These are phyloP conservation scores for Lipomyces starkeyi DNA, from an alignment of 805 yeast genomes.

Conservation along the genomic window DNA sequence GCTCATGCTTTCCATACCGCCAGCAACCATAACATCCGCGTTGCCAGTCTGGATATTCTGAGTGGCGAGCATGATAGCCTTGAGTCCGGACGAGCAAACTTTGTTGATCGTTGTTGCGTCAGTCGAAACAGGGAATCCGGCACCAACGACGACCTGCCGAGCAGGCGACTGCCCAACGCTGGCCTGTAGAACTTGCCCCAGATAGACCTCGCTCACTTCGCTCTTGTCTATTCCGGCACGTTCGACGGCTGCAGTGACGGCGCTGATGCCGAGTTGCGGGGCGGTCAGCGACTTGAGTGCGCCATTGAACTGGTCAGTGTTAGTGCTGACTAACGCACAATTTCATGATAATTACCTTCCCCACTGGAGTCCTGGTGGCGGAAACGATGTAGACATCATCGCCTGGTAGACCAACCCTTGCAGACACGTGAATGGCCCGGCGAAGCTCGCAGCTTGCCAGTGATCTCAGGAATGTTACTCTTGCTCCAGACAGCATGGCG, in stretches of 20 bases:
- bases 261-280: conserved; percentile 83
- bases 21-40: conserved; percentile 92
- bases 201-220: conserved; percentile 82
- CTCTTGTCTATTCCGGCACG: conserved; percentile 60
- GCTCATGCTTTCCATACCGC: conserved; percentile 98
- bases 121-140: conserved; percentile 80
- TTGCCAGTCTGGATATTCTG: conserved; percentile 86
- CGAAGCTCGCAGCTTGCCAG: background rate
- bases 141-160: conserved; percentile 92
- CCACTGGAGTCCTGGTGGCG: conserved; percentile 91
- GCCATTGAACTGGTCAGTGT: conserved; percentile 65
- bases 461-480: background rate
- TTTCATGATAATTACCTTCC: conserved; percentile 52
- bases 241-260: conserved; percentile 82
- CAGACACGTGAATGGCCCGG: background rate
- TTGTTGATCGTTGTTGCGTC: conserved; percentile 92
- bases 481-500: background rate
- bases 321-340: background rate
- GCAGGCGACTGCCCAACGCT: conserved; percentile 98
- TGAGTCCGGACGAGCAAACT: conserved; percentile 97
- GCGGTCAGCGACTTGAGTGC: conserved; percentile 69
- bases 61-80: conserved; percentile 86
- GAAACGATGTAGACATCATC: conserved; percentile 77
- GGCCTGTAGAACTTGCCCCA: conserved; percentile 92
- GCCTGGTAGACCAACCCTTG: conserved; percentile 5